Evolutionary conservation across 805 yeast genomes (phyloP), one percentile per base, ranked within the genome.

Genomic region (Yamadazyma laniorum): DNA sequence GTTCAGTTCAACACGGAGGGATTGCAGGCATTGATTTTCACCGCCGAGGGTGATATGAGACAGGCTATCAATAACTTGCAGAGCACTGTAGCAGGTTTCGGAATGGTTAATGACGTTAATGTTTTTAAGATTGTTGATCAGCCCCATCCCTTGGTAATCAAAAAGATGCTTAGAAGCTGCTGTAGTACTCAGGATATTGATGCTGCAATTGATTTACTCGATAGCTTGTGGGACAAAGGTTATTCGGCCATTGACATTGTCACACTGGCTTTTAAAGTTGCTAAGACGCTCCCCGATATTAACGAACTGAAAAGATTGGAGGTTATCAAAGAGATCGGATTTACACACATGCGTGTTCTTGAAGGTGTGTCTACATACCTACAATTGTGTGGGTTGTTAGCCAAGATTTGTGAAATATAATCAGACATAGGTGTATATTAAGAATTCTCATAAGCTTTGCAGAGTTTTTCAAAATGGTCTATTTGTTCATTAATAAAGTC

Each of bases 31-130:
- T 72, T 93, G 42, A 80, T 93, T 12, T 93, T 93, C 64, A 83
- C 97, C 0, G 95, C 96, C 0, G 99, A 93, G 56, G 99, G 99
- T 43, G 99, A 93, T 58, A 91, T 93, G 99, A 80, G 99, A 60
- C 99, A 93, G 61, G 99, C 98, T 0, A 77, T 93, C 33, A 93
- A 93, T 56, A 93, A 93, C 61, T 59, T 93, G 42, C 99, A 93
- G 58, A 82, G 95, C 53, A 89, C 97, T 0, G 91, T 82, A 22
- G 88, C 96, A 1, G 99, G 99, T 2, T 90, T 90, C 63, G 90
- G 85, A 3, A 73, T 85, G 39, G 96, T 93, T n/a, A 85, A 80
- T 53, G 88, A 88, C 32, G 88, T 85, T 28, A 91, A 90, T 52
- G 99, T 93, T 13, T 93, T 89, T 72, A 87, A 85, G 57, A 86